Conservation (phyloP, 805 yeast species). For the Zygosaccharomyces lentus region DNA sequence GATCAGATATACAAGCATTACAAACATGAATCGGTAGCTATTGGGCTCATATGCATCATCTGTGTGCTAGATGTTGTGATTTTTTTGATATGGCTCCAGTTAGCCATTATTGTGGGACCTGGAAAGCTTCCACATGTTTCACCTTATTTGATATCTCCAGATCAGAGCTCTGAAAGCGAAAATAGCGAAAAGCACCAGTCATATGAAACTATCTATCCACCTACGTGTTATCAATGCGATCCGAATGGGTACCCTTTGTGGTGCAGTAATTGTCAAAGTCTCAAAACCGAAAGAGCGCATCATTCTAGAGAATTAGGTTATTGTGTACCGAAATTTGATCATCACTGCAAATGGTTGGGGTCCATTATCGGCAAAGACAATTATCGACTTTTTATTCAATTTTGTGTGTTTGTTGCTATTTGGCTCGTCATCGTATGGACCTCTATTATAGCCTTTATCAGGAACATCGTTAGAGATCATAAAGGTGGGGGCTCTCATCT, state of each 20-base stretch:
- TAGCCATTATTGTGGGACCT: constrained; percentile 22
- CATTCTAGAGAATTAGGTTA: constrained; percentile 54
- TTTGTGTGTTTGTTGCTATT: constrained; percentile 37
- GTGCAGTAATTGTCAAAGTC: constrained; percentile 62
- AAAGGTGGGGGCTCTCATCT: constrained; percentile 24
- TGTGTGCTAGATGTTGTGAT: constrained; percentile 14
- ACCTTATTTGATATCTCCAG: constrained; percentile 22
- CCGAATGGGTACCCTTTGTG: constrained; percentile 69
- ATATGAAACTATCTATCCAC: constrained; percentile 40
- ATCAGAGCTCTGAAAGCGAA: background rate
- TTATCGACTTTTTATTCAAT: constrained; percentile 55
- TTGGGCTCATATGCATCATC: constrained; percentile 23
- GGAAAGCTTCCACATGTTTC: constrained; percentile 27
- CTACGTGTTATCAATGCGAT: constrained; percentile 64
- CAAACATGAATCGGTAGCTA: constrained; percentile 16
- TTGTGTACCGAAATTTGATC: constrained; percentile 78
- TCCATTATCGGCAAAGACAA: constrained; percentile 65
- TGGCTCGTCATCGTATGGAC: constrained; percentile 41
- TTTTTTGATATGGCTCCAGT: constrained; percentile 21
- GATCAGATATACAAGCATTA: constrained; percentile 17
- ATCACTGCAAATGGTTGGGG: constrained; percentile 78
- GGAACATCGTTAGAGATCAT: constrained; percentile 17
- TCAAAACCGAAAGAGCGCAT: constrained; percentile 65
- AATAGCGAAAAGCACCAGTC: background rate
- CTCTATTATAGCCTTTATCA: constrained; percentile 36